Evolutionary conservation across 495 filamentous ascomycete species (phyloP).

Genomic region (Chaetomium fimeti): DNA sequence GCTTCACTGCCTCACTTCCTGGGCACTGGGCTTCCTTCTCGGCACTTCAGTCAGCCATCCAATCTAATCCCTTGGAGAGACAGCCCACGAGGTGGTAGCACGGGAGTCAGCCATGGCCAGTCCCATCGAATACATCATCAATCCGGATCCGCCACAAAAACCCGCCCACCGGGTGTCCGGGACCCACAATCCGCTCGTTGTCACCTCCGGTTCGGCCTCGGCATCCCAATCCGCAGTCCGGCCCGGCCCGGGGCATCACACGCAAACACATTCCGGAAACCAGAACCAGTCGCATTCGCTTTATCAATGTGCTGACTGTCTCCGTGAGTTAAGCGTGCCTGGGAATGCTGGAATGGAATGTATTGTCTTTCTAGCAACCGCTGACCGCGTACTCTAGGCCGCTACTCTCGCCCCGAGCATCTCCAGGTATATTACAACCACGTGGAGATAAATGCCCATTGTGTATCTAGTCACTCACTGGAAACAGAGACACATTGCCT

Average conservation of each 20-base stretch:
- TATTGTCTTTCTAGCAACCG: not conserved
- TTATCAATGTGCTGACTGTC: slow-evolving; percentile 57
- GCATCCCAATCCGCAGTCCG: not conserved
- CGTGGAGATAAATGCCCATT: too few relatives aligned
- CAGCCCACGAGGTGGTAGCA: not conserved
- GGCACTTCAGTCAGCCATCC: not conserved
- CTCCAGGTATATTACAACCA: slow-evolving; percentile 34
- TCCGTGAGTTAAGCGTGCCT: slow-evolving; percentile 25
- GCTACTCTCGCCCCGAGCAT: slow-evolving; percentile 57
- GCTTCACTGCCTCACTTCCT: not conserved
- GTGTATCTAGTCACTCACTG: not conserved
- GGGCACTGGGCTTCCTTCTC: not conserved
- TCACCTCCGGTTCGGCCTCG: slow-evolving; percentile 3
- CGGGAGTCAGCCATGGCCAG: slow-evolving; percentile 26
- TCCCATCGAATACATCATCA: slow-evolving; percentile 32
- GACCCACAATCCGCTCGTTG: slow-evolving; percentile 3
- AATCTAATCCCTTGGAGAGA: not conserved
- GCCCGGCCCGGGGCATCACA: not conserved
- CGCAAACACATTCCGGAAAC: slow-evolving; percentile 4
- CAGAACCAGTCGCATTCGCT: slow-evolving; percentile 36
- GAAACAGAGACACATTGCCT: slow-evolving; percentile 51
- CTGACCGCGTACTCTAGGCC: slow-evolving; percentile 23
- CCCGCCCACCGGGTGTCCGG: not conserved
- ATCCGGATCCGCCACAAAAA: slow-evolving; percentile 17
- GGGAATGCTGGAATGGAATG: not conserved